Percentiles rank a stretch among this genome's conserved stretches.
Conservation (phyloP, 2,329 filamentous ascomycete species). For the Periglandula ipomoeae region DNA sequence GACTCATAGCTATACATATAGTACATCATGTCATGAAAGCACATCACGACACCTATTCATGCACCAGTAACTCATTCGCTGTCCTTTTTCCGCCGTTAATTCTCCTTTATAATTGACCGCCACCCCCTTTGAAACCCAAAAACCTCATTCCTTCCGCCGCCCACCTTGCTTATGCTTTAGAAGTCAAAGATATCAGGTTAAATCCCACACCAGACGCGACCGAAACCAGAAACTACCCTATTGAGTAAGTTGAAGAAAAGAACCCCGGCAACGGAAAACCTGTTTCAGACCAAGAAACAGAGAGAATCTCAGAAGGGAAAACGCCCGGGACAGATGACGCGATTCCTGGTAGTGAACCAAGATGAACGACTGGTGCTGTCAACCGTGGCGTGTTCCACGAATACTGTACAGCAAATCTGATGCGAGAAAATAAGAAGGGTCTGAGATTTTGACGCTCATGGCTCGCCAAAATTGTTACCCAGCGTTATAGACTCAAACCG, state of each 20-base stretch:
- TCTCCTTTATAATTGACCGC: background rate
- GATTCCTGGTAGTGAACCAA: background rate
- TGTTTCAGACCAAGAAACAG: background rate
- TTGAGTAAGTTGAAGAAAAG: background rate
- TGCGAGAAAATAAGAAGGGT: background rate
- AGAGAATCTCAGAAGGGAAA: background rate
- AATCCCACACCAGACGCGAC: too few relatives aligned
- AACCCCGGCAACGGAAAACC: too few relatives aligned
- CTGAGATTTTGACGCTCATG: background rate
- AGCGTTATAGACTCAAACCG: too few relatives aligned
- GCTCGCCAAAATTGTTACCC: background rate
- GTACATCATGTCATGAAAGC: slow-evolving; percentile 6
- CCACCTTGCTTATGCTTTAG: background rate
- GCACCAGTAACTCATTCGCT: background rate
- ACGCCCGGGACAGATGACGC: background rate
- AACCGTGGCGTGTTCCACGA: background rate
- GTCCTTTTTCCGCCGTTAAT: background rate
- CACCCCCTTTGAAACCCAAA: background rate
- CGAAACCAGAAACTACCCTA: too few relatives aligned
- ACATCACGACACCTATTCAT: background rate
- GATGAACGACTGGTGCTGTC: background rate
- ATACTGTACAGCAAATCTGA: slow-evolving; percentile 3
- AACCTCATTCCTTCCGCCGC: background rate
- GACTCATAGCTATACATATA: slow-evolving; percentile 6
- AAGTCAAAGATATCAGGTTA: background rate